These are phyloP conservation scores for Cerrena zonata DNA, from an alignment of 1,284 basidiomycete species.

Conservation along the genomic window DNA sequence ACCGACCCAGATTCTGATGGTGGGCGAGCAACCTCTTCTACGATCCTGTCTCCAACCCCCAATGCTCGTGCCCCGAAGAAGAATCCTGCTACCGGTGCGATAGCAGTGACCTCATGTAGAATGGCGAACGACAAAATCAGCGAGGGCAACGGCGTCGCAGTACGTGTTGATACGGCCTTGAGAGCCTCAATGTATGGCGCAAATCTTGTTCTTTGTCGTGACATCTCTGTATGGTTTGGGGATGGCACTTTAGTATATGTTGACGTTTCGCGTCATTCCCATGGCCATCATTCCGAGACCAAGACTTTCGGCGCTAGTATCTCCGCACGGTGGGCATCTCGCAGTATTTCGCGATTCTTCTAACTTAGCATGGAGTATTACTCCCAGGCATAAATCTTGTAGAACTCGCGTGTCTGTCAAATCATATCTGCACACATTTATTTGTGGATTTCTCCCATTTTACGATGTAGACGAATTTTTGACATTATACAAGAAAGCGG, in stretches of 20 bases:
- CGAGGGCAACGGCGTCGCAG: conserved; percentile 70
- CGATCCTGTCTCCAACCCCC: conserved; percentile 67
- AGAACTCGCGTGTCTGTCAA: too few relatives aligned
- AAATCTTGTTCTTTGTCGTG: conserved; percentile 18
- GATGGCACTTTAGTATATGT: too few relatives aligned
- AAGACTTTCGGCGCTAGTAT: too few relatives aligned
- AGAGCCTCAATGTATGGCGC: conserved; percentile 48
- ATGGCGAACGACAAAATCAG: conserved; percentile 76
- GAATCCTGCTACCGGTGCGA: conserved; percentile 70
- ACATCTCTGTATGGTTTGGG: neutral
- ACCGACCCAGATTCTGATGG: conserved; percentile 6
- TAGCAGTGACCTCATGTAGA: conserved; percentile 83
- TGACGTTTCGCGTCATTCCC: neutral
- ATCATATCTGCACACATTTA: too few relatives aligned
- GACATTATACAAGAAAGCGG: too few relatives aligned
- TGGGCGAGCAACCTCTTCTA: conserved; percentile 33
- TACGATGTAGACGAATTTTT: too few relatives aligned
- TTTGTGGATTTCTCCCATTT: too few relatives aligned
- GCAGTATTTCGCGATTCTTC: too few relatives aligned
- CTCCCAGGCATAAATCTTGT: too few relatives aligned
- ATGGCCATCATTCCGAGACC: neutral
- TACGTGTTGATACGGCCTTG: conserved; percentile 51
- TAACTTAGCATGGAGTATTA: too few relatives aligned
- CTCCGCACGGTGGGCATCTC: too few relatives aligned
- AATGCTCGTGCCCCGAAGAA: conserved; percentile 69